phyloP scores from a whole-genome alignment of 345 rosid genomes.

The Linum trigynum region DNA sequence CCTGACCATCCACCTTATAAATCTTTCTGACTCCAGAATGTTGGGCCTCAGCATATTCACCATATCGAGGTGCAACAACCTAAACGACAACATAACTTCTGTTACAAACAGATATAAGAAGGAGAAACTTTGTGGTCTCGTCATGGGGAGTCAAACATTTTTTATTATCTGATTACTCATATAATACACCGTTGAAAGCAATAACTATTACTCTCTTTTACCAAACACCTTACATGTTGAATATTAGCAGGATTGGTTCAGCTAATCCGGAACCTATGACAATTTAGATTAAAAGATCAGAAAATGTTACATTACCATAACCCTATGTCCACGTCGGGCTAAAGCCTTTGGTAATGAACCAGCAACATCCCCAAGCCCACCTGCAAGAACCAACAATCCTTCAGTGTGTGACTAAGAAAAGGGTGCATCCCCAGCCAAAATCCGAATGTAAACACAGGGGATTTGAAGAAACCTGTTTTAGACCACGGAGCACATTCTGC shows the following conservation, averaged over 20 bases:
- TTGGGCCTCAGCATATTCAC: constrained; percentile 55
- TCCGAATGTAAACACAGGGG: not conserved
- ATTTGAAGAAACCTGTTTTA: constrained; percentile 60
- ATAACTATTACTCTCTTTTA: no score
- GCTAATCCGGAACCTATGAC: no score
- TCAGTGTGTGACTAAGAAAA: constrained; percentile 13
- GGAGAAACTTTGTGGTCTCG: no score
- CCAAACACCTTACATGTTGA: no score
- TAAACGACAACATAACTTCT: constrained; percentile 15
- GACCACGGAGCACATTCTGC: constrained; percentile 94
- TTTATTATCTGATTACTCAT: no score
- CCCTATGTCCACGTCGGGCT: constrained; percentile 93
- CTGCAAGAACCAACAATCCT: constrained; percentile 26
- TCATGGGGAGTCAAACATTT: no score
- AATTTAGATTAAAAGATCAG: not conserved
- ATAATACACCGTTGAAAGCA: no score
- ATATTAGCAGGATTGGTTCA: no score
- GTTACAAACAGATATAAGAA: not conserved
- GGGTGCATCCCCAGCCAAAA: not conserved
- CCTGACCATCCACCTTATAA: constrained; percentile 87
- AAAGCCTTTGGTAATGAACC: constrained; percentile 96
- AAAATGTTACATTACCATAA: constrained; percentile 52
- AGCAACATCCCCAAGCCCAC: constrained; percentile 99
- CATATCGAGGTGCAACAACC: constrained; percentile 91
- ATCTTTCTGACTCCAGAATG: constrained; percentile 54